Evolutionary conservation across 257 asterid species (phyloP), one percentile per base, ranked within the genome.

Genomic region (Craterostigma plantagineum): DNA sequence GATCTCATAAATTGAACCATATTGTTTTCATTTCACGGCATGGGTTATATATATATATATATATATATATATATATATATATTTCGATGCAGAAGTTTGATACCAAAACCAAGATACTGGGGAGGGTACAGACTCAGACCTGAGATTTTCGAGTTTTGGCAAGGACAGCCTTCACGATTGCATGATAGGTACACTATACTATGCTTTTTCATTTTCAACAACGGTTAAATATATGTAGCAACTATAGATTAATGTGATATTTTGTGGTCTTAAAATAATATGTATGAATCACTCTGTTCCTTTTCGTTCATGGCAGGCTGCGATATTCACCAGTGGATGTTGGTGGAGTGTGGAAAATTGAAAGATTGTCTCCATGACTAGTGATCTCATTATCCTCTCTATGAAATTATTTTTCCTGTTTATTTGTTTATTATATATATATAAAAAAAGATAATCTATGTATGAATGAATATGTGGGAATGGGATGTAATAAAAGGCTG

Each of bases 61-160:
- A n/a, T n/a, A n/a, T n/a, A n/a, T n/a, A n/a, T n/a, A n/a, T n/a
- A n/a, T n/a, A n/a, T n/a, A n/a, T n/a, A n/a, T n/a, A n/a, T 23
- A 23, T 23, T 23, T 23, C 6, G 27, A 27, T 48, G 65, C 80
- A 77, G 91, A 62, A 64, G 78, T 45, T 11, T 45, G 13, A 61
- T 81, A 39, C 81, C 86, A 11, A 74, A 68, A 58, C 93, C 93
- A 50, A 67, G 58, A 23, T 53, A 62, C 40, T 81, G 93, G 93
- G 93, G 93, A 48, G 87, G 93, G 56, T 81, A 69, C 60, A 67
- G 80, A 67, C 81, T 81, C 50, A 69, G 27, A 63, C 91, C 91
- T 7, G 72, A 77, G 58, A 58, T 65, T 49, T 81, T 77, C 40
- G 93, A 81, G 72, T 81, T 77, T 60, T 81, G 93, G 93, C 93